Base-by-base conservation (phyloP, 2,329 filamentous ascomycete genomes). In the Akanthomyces dipterigenus region DNA sequence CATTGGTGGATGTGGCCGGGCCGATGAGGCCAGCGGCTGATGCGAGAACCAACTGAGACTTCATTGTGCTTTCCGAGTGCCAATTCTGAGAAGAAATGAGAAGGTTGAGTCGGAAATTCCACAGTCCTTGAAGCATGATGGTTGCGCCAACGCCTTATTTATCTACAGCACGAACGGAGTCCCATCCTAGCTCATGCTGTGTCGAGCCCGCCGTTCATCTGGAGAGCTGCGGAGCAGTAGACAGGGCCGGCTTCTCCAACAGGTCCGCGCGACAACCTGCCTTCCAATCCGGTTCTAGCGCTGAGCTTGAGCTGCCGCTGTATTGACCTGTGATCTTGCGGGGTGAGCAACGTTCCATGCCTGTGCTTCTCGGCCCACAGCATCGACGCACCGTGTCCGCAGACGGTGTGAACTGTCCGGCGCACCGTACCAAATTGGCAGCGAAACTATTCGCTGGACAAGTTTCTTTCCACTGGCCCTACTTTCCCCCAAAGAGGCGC, bases 1-100 rank as follows among this genome's bases (percentile, higher is more conserved):
- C 42, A 16, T 53, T 20, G 36, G 36, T 45, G n/a, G 56, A 20
- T 9, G 34, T 48, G 43, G 56, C 56, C 26, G 43, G 55, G 26
- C 24, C 45, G 28, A 40, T 11, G 18, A 62, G 55, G 38, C 61
- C 55, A 7, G 51, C 51, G 38, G 55, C 61, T 4, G 62, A 63
- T n/a, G 62, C 62, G 3, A 63, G 46, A 53, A 63, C 14, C 22
- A 56, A 28, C 54, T 63, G 62, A 16, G 62, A 51, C 46, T 63
- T 63, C 62, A 63, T 63, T 2, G 31, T 54, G 40, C 16, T 34
- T 26, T 56, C 9, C 6, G 22, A 43, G 22, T 22, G 31, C 11
- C 22, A 40, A 22, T 8, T 34, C n/a, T 20, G 24, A n/a, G 5
- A n/a, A 55, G 40, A 43, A 26, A 20, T 9, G 16, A 20, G 28